These are phyloP conservation scores for Trichomonas tenax DNA, from an alignment of 208 protist species.

Conservation along the genomic window DNA sequence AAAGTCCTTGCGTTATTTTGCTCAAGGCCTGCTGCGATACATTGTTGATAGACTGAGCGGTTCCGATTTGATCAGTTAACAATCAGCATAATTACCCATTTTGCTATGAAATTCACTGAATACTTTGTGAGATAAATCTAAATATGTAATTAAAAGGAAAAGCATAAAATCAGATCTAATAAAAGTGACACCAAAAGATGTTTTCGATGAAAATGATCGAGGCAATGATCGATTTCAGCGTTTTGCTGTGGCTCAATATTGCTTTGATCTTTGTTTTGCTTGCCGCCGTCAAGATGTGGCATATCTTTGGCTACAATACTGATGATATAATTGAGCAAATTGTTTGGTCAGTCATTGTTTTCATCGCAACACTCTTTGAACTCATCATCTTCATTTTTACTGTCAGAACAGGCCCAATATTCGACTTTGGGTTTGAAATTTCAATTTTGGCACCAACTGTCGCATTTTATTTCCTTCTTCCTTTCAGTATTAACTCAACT, in stretches of 20 bases:
- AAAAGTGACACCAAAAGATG: neutral
- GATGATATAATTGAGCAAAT: neutral
- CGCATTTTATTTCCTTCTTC: neutral
- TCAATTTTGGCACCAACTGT: neutral
- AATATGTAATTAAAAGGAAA: no score
- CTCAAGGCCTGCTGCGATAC: no score
- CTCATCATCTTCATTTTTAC: neutral
- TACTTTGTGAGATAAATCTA: no score
- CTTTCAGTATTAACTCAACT: neutral
- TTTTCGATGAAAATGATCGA: neutral
- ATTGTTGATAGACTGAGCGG: no score
- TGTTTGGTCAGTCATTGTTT: neutral
- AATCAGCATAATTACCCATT: no score
- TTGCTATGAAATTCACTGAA: no score
- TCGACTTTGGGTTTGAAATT: neutral
- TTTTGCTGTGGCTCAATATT: neutral
- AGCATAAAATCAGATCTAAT: no score
- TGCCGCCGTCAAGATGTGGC: neutral
- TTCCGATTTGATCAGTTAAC: no score
- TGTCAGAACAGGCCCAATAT: neutral
- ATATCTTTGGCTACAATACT: neutral
- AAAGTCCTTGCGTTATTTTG: no score
- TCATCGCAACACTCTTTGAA: neutral
- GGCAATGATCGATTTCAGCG: neutral
- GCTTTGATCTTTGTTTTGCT: neutral